Percentiles rank a stretch among this genome's conserved stretches.
Conservation (phyloP, 805 yeast genomes). For the Pichia deserticola region DNA sequence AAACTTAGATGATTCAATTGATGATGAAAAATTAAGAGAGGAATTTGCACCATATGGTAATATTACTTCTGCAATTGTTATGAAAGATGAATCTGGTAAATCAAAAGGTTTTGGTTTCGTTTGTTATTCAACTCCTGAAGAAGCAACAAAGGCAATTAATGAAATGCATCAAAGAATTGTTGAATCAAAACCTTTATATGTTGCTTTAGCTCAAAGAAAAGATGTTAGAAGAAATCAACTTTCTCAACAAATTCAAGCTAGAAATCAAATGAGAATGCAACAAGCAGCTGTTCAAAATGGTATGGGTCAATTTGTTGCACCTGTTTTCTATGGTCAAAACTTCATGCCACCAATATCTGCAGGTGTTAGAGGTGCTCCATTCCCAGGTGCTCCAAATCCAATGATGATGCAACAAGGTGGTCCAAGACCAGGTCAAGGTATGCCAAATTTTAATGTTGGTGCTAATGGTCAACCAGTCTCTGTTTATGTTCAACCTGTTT, state of each 20-base stretch:
- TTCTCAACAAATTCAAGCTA: slow-evolving; percentile 96
- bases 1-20: slow-evolving; percentile 90
- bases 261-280: slow-evolving; percentile 97
- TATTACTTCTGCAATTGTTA: slow-evolving; percentile 92
- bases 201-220: slow-evolving; percentile 97
- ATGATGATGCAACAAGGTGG: slow-evolving; percentile 61
- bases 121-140: slow-evolving; percentile 95
- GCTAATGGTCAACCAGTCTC: slow-evolving; percentile 82
- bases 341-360: slow-evolving; percentile 45
- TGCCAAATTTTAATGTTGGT: slow-evolving; percentile 52
- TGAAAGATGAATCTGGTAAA: slow-evolving; percentile 91
- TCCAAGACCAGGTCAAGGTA: slow-evolving; percentile 53
- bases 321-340: slow-evolving; percentile 81
- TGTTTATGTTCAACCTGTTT: slow-evolving; percentile 79
- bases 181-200: slow-evolving; percentile 92
- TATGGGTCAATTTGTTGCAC: slow-evolving; percentile 78
- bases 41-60: slow-evolving; percentile 91
- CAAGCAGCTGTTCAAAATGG: slow-evolving; percentile 88
- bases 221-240: slow-evolving; percentile 95
- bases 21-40: slow-evolving; percentile 84
- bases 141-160: slow-evolving; percentile 95
- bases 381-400: slow-evolving; percentile 68
- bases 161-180: slow-evolving; percentile 98
- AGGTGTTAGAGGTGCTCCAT: slow-evolving; percentile 71
- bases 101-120: slow-evolving; percentile 99